Base-by-base conservation (phyloP, 441 rosid genomes). In the Jatropha podagrica region DNA sequence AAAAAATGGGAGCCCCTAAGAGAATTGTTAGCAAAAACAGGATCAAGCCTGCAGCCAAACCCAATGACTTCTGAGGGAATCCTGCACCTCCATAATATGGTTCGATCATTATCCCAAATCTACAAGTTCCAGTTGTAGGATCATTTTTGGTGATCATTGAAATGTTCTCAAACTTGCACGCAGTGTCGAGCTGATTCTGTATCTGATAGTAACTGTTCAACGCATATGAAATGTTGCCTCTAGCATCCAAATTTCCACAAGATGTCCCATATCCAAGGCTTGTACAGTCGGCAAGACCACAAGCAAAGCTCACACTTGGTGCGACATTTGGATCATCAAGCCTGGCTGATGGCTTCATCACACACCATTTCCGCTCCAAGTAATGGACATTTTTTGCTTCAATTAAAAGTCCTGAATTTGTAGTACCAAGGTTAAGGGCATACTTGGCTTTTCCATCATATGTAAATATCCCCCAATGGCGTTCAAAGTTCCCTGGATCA, bases 391-490 rank as follows among this genome's bases (percentile, higher is more conserved):
- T 83, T 83, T 72, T 90, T 52, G 91, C 98, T 5, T 83, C 85
- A 71, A 88, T 59, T 76, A 95, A 71, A 65, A 81, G 51, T 65
- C 95, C 93, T 0, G 94, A 73, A 79, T 88, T 93, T 18, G 95
- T 90, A 15, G 95, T 85, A 26, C 99, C 99, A 9, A 95, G 88
- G 83, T 90, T 95, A 79, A 95, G 87, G 4, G 75, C 20, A 62
- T 95, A 95, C 81, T 95, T 95, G 0, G 97, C 83, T 65, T 64
- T 66, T 32, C 99, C 99, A 7, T 95, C 99, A 69, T 15, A 95
- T 38, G 87, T 84, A 78, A 95, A 89, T 74, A 93, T 81, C 26
- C 99, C 99, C 99, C 98, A 93, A 65, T 95, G 99, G 2, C 99
- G 89, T 81, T 95, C 99, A 10, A 95, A 95, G 85, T 95, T 93